Base-by-base conservation (phyloP, 441 rosid species). In the Erysimum cheiri region DNA sequence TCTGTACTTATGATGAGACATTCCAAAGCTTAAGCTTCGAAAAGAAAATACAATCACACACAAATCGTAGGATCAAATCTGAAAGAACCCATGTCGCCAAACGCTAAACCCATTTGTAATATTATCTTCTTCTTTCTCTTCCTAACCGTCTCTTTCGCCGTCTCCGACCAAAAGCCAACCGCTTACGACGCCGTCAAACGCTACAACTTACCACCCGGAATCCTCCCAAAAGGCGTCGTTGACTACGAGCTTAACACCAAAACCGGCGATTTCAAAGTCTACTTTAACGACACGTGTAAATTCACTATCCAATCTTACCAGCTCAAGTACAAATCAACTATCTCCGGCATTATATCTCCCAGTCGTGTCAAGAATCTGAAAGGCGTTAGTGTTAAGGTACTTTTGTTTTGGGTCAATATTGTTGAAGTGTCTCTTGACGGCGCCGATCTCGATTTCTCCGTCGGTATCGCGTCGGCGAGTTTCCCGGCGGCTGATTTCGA, bases 341-440 rank as follows among this genome's bases (percentile, higher is more conserved):
- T 88, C 74, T 75, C 71, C 57, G 93, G 93, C 39, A 11, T 70
- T 39, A 83, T 86, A 46, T 73, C 89, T 0, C 60, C 67, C 9
- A 80, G 82, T 5, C 80, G 65, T 55, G 79, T 88, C 77, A 64
- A 74, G 56, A 75, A 71, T 53, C 69, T 88, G 82, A 80, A 84
- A 67, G 93, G 91, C 11, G 89, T 86, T 29, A 86, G 85, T 49
- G 93, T 88, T 43, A 88, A 88, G 81, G 73, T 89, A 7, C 69
- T 85, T 33, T 75, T 88, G 22, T 49, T 93, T 9, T 93, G 98
- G 98, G 60, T 89, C 32, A 83, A 84, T 80, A 93, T 88, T 17
- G 77, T 77, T 47, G 88, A 91, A 69, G 89, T 91, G 22, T 69
- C 40, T 49, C 80, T 77, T 9, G 78, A 62, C 19, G 84, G 81